Evolutionary conservation across 495 filamentous ascomycete genomes (phyloP).

Genomic region (Xylaria grammica): DNA sequence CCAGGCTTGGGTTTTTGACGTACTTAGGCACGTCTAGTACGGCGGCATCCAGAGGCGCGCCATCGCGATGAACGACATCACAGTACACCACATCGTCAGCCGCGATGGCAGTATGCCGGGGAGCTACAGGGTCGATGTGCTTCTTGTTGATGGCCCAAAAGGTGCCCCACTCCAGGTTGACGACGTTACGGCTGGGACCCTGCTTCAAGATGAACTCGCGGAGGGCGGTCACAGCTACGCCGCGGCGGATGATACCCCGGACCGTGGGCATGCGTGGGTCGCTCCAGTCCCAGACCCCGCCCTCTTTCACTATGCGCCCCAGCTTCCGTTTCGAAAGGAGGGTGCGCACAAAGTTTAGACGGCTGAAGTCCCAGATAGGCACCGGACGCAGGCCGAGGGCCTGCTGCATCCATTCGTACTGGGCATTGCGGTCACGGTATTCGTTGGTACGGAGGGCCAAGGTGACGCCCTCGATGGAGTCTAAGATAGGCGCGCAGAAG

Average conservation of each 20-base stretch:
- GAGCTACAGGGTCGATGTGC: constrained; percentile 79
- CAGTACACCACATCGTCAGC: constrained; percentile 36
- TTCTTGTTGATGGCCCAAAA: constrained; percentile 90
- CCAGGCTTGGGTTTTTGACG: constrained; percentile 72
- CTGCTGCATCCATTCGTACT: constrained; percentile 82
- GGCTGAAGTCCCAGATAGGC: constrained; percentile 74
- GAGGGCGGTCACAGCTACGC: constrained; percentile 81
- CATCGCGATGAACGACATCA: constrained; percentile 70
- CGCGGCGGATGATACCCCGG: constrained; percentile 75
- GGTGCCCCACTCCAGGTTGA: constrained; percentile 77
- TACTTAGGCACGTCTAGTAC: no score
- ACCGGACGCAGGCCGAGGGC: constrained; percentile 71
- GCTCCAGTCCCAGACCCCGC: constrained; percentile 80
- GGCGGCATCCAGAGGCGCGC: no score
- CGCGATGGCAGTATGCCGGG: constrained; percentile 73
- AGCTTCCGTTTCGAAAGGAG: constrained; percentile 83
- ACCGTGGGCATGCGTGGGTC: constrained; percentile 86
- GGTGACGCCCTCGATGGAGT: constrained; percentile 82
- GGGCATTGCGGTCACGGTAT: constrained; percentile 72
- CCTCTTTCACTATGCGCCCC: constrained; percentile 70
- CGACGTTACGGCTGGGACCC: constrained; percentile 79
- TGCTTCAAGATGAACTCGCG: constrained; percentile 83
- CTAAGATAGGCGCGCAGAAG: constrained; percentile 81
- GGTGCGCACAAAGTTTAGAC: constrained; percentile 77
- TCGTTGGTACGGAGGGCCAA: constrained; percentile 87